Evolutionary conservation across 768 basidiomycete species (phyloP), one percentile per base, ranked within the genome.

Genomic region (Phlebiopsis flavidoalba): DNA sequence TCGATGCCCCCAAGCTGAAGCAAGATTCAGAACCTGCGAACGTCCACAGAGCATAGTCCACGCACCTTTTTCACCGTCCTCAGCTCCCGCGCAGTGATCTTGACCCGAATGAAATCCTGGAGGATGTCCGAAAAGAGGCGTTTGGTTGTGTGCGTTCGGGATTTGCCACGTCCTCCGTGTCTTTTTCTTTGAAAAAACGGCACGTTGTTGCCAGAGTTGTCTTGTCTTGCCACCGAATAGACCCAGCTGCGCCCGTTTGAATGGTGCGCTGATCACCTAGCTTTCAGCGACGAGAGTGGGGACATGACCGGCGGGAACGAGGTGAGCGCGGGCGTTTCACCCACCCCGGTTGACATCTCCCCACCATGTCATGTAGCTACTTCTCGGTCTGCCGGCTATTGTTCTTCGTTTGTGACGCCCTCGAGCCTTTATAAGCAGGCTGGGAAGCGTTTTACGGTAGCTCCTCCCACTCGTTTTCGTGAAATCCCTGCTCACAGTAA

Each of bases 131-230:
- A 93, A 64, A 76, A 81, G 49, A 94, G 66, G 1, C 85, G 82
- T 73, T n/a, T 94, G 93, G 54, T 77, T 76, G 65, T 94, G 92
- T 22, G 93, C 80, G 73, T 95, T 95, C 37, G 93, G 93, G 11
- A 93, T n/a, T n/a, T n/a, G 77, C 93, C 93, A 95, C 48, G 88
- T 82, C 45, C 93, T 80, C 53, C 89, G 86, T 24, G 94, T 94
- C 77, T 94, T 95, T 71, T 88, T 83, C 70, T 88, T 87, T 22
- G 93, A 94, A 73, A 92, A 88, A 0, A n/a, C n/a, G 93, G 92
- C 52, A 95, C 91, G 69, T 88, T 94, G 79, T 95, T 94, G 24
- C 93, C 93, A 65, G 85, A 85, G n/a, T 67, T 86, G 87, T 66
- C 86, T 91, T 58, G 77, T 83, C 70, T 86, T 88, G 15, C 92